Percentiles rank a stretch among this genome's conserved stretches.
These are phyloP conservation scores for Canariomyces notabilis DNA, from an alignment of 2,329 filamentous ascomycete genomes.

Conservation along the genomic window DNA sequence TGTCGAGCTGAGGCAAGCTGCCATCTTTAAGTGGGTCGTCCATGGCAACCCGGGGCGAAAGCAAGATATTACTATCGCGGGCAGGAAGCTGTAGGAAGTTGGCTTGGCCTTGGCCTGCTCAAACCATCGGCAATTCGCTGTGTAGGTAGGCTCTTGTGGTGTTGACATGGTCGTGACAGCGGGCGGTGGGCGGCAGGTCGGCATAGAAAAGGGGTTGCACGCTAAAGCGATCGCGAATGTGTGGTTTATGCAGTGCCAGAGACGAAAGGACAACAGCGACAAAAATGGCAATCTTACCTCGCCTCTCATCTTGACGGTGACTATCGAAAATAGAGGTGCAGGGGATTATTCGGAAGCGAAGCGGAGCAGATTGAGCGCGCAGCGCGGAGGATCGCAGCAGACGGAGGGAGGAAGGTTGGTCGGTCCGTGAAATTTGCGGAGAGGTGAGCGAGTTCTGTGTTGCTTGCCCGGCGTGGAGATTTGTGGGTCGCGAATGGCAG, in stretches of 20 bases:
- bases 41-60: not conserved
- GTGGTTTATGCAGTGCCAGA: constrained; percentile 1
- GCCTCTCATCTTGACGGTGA: constrained; percentile 28
- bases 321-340: constrained; percentile 14
- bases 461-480: constrained; percentile 13
- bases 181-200: too few species aligned
- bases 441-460: constrained; percentile 11
- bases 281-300: constrained; percentile 24
- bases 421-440: constrained; percentile 16
- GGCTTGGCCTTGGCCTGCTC: not conserved
- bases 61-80: too few species aligned
- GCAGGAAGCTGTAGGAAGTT: not conserved
- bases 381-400: constrained; percentile 23
- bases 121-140: not conserved
- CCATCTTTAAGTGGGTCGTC: too few species aligned
- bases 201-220: constrained; percentile 11
- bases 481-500: constrained; percentile 18
- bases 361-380: constrained; percentile 22
- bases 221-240: constrained; percentile 16
- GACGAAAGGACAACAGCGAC: not conserved
- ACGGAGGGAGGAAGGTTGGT: constrained; percentile 15
- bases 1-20: not conserved
- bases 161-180: not conserved
- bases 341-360: constrained; percentile 14
- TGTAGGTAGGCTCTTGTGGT: not conserved